Base-by-base conservation (phyloP, 2,329 filamentous ascomycete species). In the Pyricularia grisea region DNA sequence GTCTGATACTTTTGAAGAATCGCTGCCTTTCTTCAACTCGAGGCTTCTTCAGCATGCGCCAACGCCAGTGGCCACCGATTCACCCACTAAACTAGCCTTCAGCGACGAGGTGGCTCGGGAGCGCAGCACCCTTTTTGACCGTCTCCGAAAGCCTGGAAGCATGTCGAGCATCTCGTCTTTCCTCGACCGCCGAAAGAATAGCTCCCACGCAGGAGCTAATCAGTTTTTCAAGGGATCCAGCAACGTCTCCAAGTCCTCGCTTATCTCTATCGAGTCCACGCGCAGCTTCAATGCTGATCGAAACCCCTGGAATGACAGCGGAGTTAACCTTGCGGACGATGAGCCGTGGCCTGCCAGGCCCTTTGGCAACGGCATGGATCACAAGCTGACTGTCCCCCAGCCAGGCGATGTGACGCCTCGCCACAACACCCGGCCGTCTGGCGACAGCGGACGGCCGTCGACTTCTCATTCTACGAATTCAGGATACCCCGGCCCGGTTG, bases 291-390 rank as follows among this genome's bases (percentile, higher is more conserved):
- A 90, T 72, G 93, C 93, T 74, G 96, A 97, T 79, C 92, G 94
- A 79, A 97, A 97, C 81, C 94, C 94, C 71, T 98, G 94, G 94
- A 97, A 97, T 78, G 94, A 98, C 79, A 97, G 93, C 76, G 94
- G 94, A 75, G 93, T 97, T 77, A 97, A 97, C 78, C 88, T 97
- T 73, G 85, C 92, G 72, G 94, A 97, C 75, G 93, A 97, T 74
- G 87, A 88, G 78, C 85, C 85, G 58, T 90, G 88, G 87, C 80
- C 84, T 68, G 81, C 81, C 67, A 87, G 88, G 72, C 87, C 87
- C 74, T 86, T 89, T 74, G 85, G 87, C 75, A 91, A 88, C 77
- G 88, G 87, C 77, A 83, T 84, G 75, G 82, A 90, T 77, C 84
- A 84, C 76, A 91, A 90, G 78, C 79, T 89, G 75, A 80, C 87